Base-by-base conservation (phyloP, 176 grass and related monocot genomes). In the Musa beccarii region DNA sequence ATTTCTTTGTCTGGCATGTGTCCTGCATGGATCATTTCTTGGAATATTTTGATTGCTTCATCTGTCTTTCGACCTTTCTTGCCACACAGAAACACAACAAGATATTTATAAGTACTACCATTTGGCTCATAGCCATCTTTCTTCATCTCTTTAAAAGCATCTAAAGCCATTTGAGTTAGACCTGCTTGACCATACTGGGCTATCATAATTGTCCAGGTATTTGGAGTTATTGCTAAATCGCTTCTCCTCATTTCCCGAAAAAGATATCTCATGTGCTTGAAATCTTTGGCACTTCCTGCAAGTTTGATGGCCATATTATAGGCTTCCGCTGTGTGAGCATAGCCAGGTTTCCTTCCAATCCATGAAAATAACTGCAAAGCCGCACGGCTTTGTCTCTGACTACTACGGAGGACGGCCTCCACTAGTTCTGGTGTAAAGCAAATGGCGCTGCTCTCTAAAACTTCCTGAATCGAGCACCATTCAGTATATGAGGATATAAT, bases 281-380 rank as follows among this genome's bases (percentile, higher is more conserved):
- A 96, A 86, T 96, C 87, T 82, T 96, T 96, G 63, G 85, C 84
- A 51, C 81, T 81, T 10, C 93, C 89, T 29, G 85, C 79, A 29
- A 96, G 82, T 83, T 96, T 96, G 77, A 96, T 96, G 79, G 89
- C 93, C 62, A 83, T 78, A 78, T 86, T 96, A 73, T 90, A 92
- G 19, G 81, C 85, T 81, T 84, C 78, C 78, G 87, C 79, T 62
- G 75, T 84, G 49, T 87, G 87, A 43, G 66, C 78, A 75, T 90
- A 96, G 54, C 84, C 76, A 66, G 77, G 55, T 54, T 51, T 79
- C 75, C 68, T 88, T 2, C 81, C 68, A 53, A 90, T 74, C 93
- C 93, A 96, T 75, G 59, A 84, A 75, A 92, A 96, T 55, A 96
- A 96, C 59, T 85, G 75, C 81, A 96, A 86, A 83, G 85, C 83